Conservation (phyloP, 306 rosid species). For the Erythrophleum fordii region DNA sequence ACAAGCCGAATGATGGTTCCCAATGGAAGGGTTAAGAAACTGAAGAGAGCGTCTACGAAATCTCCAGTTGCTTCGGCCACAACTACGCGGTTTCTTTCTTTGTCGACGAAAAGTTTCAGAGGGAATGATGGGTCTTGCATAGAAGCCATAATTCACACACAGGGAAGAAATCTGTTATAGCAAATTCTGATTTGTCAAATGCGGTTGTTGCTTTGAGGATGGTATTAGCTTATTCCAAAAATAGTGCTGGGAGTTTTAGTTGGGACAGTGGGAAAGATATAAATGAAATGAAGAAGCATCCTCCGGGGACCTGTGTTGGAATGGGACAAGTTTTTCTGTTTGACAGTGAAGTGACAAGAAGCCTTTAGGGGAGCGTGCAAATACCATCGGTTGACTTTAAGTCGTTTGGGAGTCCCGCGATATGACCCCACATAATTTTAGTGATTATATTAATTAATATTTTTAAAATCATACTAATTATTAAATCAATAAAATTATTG, state of each 20-base stretch:
- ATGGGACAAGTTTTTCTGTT: neutral
- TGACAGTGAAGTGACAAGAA: too few relatives aligned
- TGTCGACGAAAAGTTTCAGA: neutral
- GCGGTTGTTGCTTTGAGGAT: neutral
- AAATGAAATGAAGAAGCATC: neutral
- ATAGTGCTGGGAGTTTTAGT: neutral
- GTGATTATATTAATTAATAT: too few relatives aligned
- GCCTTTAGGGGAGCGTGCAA: too few relatives aligned
- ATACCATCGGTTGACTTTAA: too few relatives aligned
- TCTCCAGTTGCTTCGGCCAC: neutral
- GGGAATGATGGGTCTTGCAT: neutral
- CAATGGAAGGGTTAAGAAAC: neutral
- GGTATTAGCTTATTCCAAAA: neutral
- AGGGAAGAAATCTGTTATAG: neutral
- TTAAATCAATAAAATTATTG: too few relatives aligned
- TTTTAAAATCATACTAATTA: too few relatives aligned
- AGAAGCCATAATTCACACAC: neutral
- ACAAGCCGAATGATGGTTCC: neutral
- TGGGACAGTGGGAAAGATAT: neutral
- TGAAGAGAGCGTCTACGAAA: neutral
- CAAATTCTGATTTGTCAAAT: neutral
- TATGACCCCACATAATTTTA: too few relatives aligned
- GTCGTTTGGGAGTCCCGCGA: too few relatives aligned
- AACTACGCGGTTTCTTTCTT: neutral
- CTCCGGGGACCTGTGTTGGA: too few relatives aligned